phyloP scores from a whole-genome alignment of 2,329 filamentous ascomycete genomes.

The Fusarium sp. region DNA sequence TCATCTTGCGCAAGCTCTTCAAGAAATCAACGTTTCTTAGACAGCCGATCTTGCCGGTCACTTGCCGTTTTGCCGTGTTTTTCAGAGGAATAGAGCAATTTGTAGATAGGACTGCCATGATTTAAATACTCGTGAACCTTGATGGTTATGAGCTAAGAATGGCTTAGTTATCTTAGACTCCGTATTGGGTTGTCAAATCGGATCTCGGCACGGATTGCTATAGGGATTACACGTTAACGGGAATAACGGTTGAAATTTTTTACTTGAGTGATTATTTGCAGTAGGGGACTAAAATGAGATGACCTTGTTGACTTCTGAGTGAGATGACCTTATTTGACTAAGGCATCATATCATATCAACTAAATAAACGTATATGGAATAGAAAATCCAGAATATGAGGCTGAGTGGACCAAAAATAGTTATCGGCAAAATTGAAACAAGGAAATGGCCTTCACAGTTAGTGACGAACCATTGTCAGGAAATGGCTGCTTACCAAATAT shows the following conservation, averaged over 20 bases:
- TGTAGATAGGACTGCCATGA: background rate
- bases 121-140: background rate
- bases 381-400: background rate
- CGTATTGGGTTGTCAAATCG: background rate
- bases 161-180: background rate
- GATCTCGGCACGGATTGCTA: background rate
- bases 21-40: background rate
- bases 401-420: accelerated
- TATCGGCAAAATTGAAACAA: background rate
- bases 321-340: accelerated
- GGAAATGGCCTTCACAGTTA: background rate
- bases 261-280: background rate
- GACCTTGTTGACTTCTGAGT: background rate
- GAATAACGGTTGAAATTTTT: background rate
- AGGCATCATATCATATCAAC: background rate
- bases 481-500: accelerated
- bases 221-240: background rate
- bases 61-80: constrained; percentile 1
- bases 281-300: background rate
- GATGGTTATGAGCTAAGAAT: background rate
- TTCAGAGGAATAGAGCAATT: background rate
- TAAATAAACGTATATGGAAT: background rate
- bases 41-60: background rate
- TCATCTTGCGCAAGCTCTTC: background rate
- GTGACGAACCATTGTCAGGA: accelerated